These are phyloP conservation scores for Lipomyces yamadae DNA, from an alignment of 805 yeast species.

Conservation along the genomic window DNA sequence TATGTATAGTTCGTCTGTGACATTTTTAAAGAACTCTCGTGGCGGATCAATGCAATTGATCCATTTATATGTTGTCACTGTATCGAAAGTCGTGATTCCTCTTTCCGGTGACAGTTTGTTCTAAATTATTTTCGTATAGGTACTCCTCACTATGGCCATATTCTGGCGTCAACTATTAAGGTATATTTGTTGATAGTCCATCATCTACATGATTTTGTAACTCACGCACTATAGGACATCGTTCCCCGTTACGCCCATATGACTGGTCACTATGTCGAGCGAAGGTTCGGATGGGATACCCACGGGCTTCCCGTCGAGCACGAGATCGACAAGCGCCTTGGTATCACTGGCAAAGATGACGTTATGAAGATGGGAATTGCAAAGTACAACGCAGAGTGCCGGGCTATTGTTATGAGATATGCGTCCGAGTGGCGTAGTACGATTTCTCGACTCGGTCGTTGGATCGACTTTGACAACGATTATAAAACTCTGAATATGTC, in stretches of 20 bases:
- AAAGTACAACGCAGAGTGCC: conserved; percentile 92
- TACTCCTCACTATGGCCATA: conserved; percentile 98
- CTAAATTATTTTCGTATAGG: conserved; percentile 51
- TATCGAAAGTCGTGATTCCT: background rate
- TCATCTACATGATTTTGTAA: background rate
- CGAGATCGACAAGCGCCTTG: conserved; percentile 96
- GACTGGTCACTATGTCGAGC: conserved; percentile 95
- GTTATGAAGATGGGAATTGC: conserved; percentile 93
- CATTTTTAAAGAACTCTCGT: background rate
- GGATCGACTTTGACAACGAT: conserved; percentile 99
- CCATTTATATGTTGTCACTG: background rate
- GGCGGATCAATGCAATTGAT: background rate
- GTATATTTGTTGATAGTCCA: conserved; percentile 5
- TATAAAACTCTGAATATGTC: conserved; percentile 80
- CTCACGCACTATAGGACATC: conserved; percentile 59
- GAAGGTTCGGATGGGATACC: conserved; percentile 99
- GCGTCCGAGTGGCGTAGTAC: conserved; percentile 94
- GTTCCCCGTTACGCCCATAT: conserved; percentile 97
- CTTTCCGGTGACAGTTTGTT: background rate
- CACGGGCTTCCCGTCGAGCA: conserved; percentile 99
- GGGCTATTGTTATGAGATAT: conserved; percentile 96
- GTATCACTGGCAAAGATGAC: conserved; percentile 90
- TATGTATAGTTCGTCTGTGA: conserved; percentile 6
- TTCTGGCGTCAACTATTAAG: conserved; percentile 93
- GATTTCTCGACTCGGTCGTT: conserved; percentile 93